phyloP scores from a whole-genome alignment of 2,329 filamentous ascomycete species.

The Neonectria coccinea region DNA sequence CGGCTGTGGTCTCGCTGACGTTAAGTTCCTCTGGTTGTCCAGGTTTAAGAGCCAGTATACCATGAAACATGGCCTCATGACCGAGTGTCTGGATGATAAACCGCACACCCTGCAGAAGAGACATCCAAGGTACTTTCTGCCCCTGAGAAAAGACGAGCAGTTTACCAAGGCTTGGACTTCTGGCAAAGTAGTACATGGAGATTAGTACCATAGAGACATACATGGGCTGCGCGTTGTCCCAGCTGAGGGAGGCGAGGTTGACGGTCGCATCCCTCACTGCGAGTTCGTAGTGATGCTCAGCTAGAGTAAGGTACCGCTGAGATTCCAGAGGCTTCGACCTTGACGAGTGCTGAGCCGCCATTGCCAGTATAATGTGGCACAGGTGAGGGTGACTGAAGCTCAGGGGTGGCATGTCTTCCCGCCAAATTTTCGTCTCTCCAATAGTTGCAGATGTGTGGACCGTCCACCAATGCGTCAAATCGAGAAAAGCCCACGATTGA shows the following conservation, averaged over 20 bases:
- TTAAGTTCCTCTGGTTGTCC: neutral
- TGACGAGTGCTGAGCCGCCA: constrained; percentile 2
- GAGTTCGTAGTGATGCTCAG: constrained; percentile 11
- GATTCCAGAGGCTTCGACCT: neutral
- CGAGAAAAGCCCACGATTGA: neutral
- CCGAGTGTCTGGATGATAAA: constrained; percentile 4
- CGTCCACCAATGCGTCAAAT: constrained; percentile 11
- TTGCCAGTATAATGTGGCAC: constrained; percentile 5
- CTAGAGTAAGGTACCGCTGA: neutral
- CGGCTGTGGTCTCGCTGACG: neutral
- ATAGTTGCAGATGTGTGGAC: neutral
- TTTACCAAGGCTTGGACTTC: neutral
- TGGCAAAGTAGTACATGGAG: constrained; percentile 8
- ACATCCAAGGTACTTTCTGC: neutral
- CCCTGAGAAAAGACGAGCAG: constrained; percentile 6
- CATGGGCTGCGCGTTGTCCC: constrained; percentile 10
- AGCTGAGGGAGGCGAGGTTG: neutral
- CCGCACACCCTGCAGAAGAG: constrained; percentile 6
- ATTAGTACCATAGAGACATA: constrained; percentile 12
- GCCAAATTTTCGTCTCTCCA: neutral
- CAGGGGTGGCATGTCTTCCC: neutral
- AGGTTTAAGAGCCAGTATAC: neutral
- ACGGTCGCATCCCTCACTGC: constrained; percentile 7
- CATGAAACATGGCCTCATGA: constrained; percentile 4
- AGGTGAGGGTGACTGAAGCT: neutral